Evolutionary conservation across 2,329 filamentous ascomycete species (phyloP).

Genomic region (Talaromyces sp.): DNA sequence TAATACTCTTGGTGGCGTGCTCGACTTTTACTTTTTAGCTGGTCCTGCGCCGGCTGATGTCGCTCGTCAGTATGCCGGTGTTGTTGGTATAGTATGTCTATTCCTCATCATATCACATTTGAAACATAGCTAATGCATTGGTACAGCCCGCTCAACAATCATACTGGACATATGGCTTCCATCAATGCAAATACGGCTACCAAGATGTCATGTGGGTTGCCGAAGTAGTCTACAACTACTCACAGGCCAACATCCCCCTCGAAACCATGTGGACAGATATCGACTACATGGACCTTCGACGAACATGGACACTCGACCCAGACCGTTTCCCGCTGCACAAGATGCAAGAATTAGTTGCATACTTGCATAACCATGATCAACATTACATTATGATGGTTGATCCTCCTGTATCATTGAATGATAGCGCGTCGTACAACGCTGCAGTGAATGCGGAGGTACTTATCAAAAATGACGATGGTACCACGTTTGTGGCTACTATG

Average conservation of each 20-base stretch:
- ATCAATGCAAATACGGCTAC: conserved; percentile 66
- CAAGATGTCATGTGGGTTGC: conserved; percentile 47
- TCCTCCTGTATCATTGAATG: conserved; percentile 40
- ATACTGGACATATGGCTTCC: conserved; percentile 72
- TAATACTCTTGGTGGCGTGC: conserved; percentile 73
- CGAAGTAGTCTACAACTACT: conserved; percentile 47
- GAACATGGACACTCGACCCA: conserved; percentile 42
- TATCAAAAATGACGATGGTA: conserved; percentile 55
- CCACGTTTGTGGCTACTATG: conserved; percentile 61
- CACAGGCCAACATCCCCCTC: conserved; percentile 41
- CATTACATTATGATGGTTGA: conserved; percentile 79
- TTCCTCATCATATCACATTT: neutral
- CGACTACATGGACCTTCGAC: conserved; percentile 42
- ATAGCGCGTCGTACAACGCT: conserved; percentile 54
- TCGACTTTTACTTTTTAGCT: conserved; percentile 69
- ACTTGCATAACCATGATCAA: conserved; percentile 66
- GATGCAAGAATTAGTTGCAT: conserved; percentile 64
- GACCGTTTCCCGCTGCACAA: conserved; percentile 40
- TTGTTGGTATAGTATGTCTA: conserved; percentile 44
- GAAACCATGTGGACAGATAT: conserved; percentile 50
- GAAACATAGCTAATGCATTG: neutral
- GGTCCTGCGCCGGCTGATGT: conserved; percentile 60
- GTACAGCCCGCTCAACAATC: conserved; percentile 68
- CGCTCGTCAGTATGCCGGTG: conserved; percentile 58
- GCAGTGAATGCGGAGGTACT: conserved; percentile 59